These are phyloP conservation scores for Alternaria sp. DNA, from an alignment of 2,329 filamentous ascomycete genomes.

Conservation along the genomic window DNA sequence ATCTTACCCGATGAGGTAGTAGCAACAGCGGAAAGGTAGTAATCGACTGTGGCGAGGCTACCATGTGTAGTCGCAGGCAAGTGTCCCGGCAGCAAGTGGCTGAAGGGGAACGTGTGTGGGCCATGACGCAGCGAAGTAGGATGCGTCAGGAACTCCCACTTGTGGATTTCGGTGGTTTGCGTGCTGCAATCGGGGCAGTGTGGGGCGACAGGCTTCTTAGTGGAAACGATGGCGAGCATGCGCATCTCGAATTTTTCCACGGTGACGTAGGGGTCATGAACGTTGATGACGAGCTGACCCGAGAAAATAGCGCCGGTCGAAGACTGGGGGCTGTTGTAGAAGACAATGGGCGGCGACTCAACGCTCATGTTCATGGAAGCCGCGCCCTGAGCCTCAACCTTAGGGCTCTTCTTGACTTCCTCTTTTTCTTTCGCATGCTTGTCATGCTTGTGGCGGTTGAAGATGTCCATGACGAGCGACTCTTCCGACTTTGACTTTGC, in stretches of 20 bases:
- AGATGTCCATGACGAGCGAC: constrained; percentile 48
- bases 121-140: constrained; percentile 54
- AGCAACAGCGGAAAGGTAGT: constrained; percentile 65
- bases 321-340: constrained; percentile 75
- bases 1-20: constrained; percentile 67
- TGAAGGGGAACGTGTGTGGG: constrained; percentile 84
- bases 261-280: constrained; percentile 68
- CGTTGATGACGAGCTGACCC: constrained; percentile 76
- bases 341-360: constrained; percentile 85
- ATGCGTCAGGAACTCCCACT: constrained; percentile 72
- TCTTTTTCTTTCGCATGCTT: constrained; percentile 27
- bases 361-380: constrained; percentile 68
- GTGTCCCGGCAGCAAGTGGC: constrained; percentile 81
- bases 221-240: constrained; percentile 72
- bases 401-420: constrained; percentile 43
- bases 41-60: constrained; percentile 74
- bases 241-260: constrained; percentile 76
- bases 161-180: constrained; percentile 75
- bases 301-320: constrained; percentile 87
- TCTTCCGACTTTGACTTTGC: constrained; percentile 39
- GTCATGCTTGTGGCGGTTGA: constrained; percentile 46
- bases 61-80: constrained; percentile 85
- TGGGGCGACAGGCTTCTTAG: constrained; percentile 80
- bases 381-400: constrained; percentile 48
- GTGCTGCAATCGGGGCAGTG: constrained; percentile 80